phyloP scores from a whole-genome alignment of 495 filamentous ascomycete genomes.

The Rhypophila decipiens region DNA sequence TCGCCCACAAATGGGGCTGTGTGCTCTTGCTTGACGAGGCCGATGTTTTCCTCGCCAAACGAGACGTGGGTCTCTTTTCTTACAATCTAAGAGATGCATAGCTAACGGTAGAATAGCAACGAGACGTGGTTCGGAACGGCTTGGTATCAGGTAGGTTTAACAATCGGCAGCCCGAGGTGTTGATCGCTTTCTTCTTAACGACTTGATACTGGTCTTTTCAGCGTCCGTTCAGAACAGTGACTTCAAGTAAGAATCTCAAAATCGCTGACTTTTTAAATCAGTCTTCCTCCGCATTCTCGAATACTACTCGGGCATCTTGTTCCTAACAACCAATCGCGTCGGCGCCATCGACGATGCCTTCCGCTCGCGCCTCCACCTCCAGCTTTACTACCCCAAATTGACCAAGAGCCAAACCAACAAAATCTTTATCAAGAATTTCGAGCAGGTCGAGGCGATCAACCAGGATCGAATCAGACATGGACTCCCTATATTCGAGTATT shows the following conservation, averaged over 20 bases:
- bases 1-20: constrained; percentile 41
- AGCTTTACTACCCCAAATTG: constrained; percentile 40
- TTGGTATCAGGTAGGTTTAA: constrained; percentile 38
- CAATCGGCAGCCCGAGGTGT: too few species aligned
- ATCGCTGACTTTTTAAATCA: too few species aligned
- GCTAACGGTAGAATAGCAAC: too few species aligned
- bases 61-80: constrained; percentile 14
- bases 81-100: background rate
- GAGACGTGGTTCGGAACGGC: constrained; percentile 42
- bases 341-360: constrained; percentile 50
- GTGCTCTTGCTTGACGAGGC: constrained; percentile 38
- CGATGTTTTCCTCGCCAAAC: constrained; percentile 49
- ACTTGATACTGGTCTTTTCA: too few species aligned
- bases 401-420: constrained; percentile 20
- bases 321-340: constrained; percentile 52
- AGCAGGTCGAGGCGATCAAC: constrained; percentile 18
- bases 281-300: constrained; percentile 54
- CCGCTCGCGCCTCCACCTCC: constrained; percentile 46
- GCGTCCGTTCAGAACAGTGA: too few species aligned
- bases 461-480: constrained; percentile 7
- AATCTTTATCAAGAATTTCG: constrained; percentile 30
- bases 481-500: constrained; percentile 9
- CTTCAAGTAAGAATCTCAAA: too few species aligned
- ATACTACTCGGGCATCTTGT: constrained; percentile 53
- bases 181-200: too few species aligned